Evolutionary conservation across 2,329 filamentous ascomycete genomes (phyloP).

Genomic region (Cryphonectria parasitica): DNA sequence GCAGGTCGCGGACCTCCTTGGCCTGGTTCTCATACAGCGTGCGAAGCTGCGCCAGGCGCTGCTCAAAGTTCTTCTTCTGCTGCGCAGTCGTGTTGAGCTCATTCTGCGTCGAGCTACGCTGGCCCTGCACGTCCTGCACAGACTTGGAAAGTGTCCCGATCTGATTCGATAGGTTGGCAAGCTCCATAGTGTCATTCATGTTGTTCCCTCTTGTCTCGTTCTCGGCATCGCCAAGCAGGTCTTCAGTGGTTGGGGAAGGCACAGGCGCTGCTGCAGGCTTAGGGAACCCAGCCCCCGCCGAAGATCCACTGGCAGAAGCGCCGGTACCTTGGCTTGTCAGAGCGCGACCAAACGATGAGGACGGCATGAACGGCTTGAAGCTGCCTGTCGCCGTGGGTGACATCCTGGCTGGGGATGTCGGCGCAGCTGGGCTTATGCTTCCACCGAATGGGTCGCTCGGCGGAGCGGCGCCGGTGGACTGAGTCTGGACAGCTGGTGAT

Average conservation of each 20-base stretch:
- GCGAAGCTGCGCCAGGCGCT: constrained; percentile 83
- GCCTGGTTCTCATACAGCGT: constrained; percentile 92
- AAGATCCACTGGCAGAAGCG: constrained; percentile 44
- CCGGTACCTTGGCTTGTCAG: constrained; percentile 79
- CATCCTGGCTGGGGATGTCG: constrained; percentile 59
- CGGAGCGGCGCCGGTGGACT: constrained; percentile 74
- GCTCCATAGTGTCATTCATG: constrained; percentile 85
- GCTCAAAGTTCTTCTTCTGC: constrained; percentile 93
- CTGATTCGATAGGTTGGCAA: constrained; percentile 95
- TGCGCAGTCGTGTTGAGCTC: constrained; percentile 79
- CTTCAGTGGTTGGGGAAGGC: constrained; percentile 61
- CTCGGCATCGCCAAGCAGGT: constrained; percentile 89
- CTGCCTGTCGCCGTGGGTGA: constrained; percentile 50
- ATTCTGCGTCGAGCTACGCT: constrained; percentile 77
- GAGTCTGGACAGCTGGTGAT: constrained; percentile 60
- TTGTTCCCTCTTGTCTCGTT: constrained; percentile 74
- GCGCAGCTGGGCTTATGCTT: constrained; percentile 49
- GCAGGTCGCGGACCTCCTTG: constrained; percentile 79
- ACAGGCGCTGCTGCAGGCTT: constrained; percentile 34
- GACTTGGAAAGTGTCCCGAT: constrained; percentile 88
- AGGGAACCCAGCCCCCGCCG: constrained; percentile 36
- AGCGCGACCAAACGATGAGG: constrained; percentile 87
- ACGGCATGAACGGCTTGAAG: constrained; percentile 91
- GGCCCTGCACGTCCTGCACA: constrained; percentile 89
- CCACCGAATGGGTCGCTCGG: constrained; percentile 64